These are phyloP conservation scores for Vitis hybrid DNA, from an alignment of 177 flowering plant genomes.

Conservation along the genomic window DNA sequence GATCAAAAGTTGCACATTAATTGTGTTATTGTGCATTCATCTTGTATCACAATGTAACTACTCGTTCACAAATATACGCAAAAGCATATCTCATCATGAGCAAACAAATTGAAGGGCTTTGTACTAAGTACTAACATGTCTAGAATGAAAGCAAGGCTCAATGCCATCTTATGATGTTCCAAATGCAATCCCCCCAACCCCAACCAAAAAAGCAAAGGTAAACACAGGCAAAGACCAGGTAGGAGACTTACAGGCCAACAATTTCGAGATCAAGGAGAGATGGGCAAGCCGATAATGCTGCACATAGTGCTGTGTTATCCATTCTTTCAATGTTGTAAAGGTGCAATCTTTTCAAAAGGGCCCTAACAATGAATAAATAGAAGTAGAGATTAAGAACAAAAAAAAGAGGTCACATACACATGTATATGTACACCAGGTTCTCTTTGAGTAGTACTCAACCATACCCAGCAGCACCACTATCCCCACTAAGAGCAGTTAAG, in stretches of 20 bases:
- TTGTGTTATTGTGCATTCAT: too few relatives aligned
- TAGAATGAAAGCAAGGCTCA: too few relatives aligned
- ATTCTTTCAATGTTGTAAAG: constrained; percentile 85
- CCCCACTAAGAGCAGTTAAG: constrained; percentile 52
- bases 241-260: constrained; percentile 84
- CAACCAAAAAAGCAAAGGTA: neutral
- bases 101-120: too few relatives aligned
- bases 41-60: too few relatives aligned
- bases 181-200: neutral
- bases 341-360: constrained; percentile 68
- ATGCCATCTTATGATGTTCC: neutral
- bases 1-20: too few relatives aligned
- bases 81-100: too few relatives aligned
- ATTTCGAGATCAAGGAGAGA: constrained; percentile 82
- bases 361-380: constrained; percentile 34
- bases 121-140: too few relatives aligned
- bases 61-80: too few relatives aligned
- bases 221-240: constrained; percentile 1
- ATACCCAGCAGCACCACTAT: constrained; percentile 72
- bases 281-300: constrained; percentile 72
- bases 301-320: constrained; percentile 62
- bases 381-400: constrained; percentile 2
- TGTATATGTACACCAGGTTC: neutral
- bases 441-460: neutral
- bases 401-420: neutral